Conservation (phyloP, 2,329 filamentous ascomycete species). For the Aspergillus pseudoglaucus region DNA sequence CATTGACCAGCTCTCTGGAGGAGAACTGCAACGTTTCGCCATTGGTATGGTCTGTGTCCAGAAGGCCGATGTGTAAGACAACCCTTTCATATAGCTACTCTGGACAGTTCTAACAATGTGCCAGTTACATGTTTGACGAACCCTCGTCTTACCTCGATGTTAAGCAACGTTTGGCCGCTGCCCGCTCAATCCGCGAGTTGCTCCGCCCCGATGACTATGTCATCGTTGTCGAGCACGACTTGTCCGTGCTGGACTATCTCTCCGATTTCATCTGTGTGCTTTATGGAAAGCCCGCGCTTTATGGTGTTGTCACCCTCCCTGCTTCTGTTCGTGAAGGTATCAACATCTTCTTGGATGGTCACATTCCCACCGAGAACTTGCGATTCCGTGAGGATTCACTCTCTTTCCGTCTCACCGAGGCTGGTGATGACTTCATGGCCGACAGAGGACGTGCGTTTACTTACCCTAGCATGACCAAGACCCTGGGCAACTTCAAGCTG, state of each 20-base stretch:
- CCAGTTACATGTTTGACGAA: conserved; percentile 96
- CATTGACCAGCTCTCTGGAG: conserved; percentile 83
- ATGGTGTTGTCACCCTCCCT: conserved; percentile 94
- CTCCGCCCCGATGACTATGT: conserved; percentile 87
- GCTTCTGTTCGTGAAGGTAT: conserved; percentile 97
- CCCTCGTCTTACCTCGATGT: conserved; percentile 98
- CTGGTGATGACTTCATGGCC: conserved; percentile 76
- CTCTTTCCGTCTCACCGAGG: conserved; percentile 89
- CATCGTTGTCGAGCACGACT: conserved; percentile 98
- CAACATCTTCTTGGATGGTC: conserved; percentile 97
- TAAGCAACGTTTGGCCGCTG: conserved; percentile 93
- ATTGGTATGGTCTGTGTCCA: conserved; percentile 95
- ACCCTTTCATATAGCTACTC: not conserved
- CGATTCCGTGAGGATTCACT: conserved; percentile 96
- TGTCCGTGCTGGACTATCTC: conserved; percentile 96
- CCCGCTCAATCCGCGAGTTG: conserved; percentile 84
- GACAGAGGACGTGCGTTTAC: conserved; percentile 79
- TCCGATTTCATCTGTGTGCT: conserved; percentile 98
- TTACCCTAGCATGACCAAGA: conserved; percentile 91
- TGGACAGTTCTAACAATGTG: conserved; percentile 8
- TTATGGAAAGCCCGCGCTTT: conserved; percentile 90
- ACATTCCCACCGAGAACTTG: conserved; percentile 96
- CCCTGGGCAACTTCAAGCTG: conserved; percentile 79
- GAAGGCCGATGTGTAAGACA: conserved; percentile 73
- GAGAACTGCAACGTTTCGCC: conserved; percentile 95